These are phyloP conservation scores for Torulaspora quercuum DNA, from an alignment of 805 yeast species.

Conservation along the genomic window DNA sequence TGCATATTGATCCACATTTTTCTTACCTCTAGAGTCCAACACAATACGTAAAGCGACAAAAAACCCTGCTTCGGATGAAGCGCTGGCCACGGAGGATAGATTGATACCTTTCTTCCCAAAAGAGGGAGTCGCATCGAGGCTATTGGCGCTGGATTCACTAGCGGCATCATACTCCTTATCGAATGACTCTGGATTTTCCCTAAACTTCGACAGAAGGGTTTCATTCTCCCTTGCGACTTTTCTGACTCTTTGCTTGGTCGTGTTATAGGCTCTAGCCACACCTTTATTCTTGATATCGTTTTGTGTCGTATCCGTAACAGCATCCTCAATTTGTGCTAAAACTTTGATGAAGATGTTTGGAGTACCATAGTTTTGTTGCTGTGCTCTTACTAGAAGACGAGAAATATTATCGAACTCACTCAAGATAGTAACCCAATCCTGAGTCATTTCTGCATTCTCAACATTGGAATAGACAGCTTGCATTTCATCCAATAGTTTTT, in stretches of 20 bases:
- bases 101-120: slow-evolving; percentile 33
- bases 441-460: slow-evolving; percentile 62
- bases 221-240: slow-evolving; percentile 71
- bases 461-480: slow-evolving; percentile 60
- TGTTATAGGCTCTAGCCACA: slow-evolving; percentile 81
- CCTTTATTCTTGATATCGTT: slow-evolving; percentile 77
- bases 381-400: slow-evolving; percentile 61
- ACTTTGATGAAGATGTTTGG: slow-evolving; percentile 71
- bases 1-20: slow-evolving; percentile 78
- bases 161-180: slow-evolving; percentile 47
- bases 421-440: slow-evolving; percentile 76
- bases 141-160: slow-evolving; percentile 29
- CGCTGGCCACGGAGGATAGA: slow-evolving; percentile 32
- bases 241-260: slow-evolving; percentile 82
- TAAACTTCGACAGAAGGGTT: slow-evolving; percentile 54
- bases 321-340: slow-evolving; percentile 68
- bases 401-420: slow-evolving; percentile 75
- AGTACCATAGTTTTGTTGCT: slow-evolving; percentile 67
- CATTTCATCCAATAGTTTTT: slow-evolving; percentile 86
- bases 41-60: slow-evolving; percentile 71
- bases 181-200: slow-evolving; percentile 70
- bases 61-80: slow-evolving; percentile 46
- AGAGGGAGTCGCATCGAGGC: slow-evolving; percentile 35
- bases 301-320: slow-evolving; percentile 51
- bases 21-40: slow-evolving; percentile 91